Base-by-base conservation (phyloP, 1,284 basidiomycete species). In the Heterobasidion parviporum region DNA sequence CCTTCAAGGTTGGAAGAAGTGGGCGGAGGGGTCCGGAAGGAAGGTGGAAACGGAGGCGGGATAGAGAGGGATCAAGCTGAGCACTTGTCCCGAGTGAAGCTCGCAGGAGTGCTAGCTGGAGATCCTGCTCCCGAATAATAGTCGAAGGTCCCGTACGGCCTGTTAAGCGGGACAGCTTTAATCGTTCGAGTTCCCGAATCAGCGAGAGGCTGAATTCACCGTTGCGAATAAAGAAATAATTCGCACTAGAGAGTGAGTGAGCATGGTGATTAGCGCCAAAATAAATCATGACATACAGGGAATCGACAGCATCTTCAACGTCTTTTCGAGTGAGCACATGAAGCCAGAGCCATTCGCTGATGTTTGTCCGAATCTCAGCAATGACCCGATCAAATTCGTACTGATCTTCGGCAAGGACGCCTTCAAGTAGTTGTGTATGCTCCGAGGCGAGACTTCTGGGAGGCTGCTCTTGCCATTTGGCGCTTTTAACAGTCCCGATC, bases 321-420 rank as follows among this genome's bases (percentile, higher is more conserved):
- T 93, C 89, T 60, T 82, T 81, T 62, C 81, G 82, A 1, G 92
- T 95, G 54, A 96, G 75, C 35, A 96, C 87, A 64, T 94, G 92
- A 35, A 83, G 72, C 92, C 94, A 96, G 2, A 96, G 74, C 93
- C 93, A 96, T 72, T 94, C 92, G 61, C 89, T 87, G 56, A 91
- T 78, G 56, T 85, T 81, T 2, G 78, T 84, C 56, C 87, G 72
- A 53, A 93, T 87, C 56, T 85, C 80, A 26, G 81, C 74, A 34
- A 94, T 80, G 56, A 85, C 79, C 16, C 75, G 71, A 64, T 91
- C 89, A 62, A 94, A 89, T n/a, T 74, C 77, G 60, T 88, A 85
- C 55, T 82, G 81, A 59, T 90, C 84, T 64, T 90, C 81, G 0
- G 89, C 84, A 5, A 87, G 74, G 1, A 87, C 84, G 6, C 72